These are phyloP conservation scores for Hawksworthiomyces lignivorus DNA, from an alignment of 2,329 filamentous ascomycete species.

Conservation along the genomic window DNA sequence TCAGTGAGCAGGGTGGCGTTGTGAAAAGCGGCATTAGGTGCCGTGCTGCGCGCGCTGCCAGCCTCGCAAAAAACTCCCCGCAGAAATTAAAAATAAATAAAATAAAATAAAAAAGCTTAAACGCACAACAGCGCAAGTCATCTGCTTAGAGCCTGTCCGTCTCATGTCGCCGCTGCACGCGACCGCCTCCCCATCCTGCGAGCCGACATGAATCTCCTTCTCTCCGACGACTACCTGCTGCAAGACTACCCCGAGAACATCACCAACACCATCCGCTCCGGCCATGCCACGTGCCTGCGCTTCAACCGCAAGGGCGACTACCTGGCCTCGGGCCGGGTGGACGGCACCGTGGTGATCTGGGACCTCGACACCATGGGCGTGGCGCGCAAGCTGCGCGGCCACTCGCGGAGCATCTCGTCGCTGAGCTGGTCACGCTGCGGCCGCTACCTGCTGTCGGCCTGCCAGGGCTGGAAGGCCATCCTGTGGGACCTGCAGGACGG, in stretches of 20 bases:
- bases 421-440: conserved; percentile 93
- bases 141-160: background rate
- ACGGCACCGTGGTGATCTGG: conserved; percentile 92
- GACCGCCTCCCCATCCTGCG: background rate
- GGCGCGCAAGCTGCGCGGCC: conserved; percentile 85
- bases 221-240: conserved; percentile 56
- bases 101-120: too few relatives aligned
- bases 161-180: background rate
- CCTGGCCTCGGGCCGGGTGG: conserved; percentile 85
- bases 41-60: too few relatives aligned
- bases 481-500: conserved; percentile 79
- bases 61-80: too few relatives aligned
- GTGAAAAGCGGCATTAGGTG: too few relatives aligned
- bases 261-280: conserved; percentile 73
- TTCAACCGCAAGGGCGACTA: conserved; percentile 95
- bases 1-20: too few relatives aligned
- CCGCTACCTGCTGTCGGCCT: conserved; percentile 82
- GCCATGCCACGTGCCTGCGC: conserved; percentile 60
- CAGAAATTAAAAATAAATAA: too few relatives aligned
- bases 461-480: conserved; percentile 93
- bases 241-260: conserved; percentile 87
- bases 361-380: conserved; percentile 97
- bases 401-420: conserved; percentile 89
- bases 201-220: conserved; percentile 46
- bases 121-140: too few relatives aligned